These are phyloP conservation scores for Fusarium virguliforme DNA, from an alignment of 2,329 filamentous ascomycete genomes.

Conservation along the genomic window DNA sequence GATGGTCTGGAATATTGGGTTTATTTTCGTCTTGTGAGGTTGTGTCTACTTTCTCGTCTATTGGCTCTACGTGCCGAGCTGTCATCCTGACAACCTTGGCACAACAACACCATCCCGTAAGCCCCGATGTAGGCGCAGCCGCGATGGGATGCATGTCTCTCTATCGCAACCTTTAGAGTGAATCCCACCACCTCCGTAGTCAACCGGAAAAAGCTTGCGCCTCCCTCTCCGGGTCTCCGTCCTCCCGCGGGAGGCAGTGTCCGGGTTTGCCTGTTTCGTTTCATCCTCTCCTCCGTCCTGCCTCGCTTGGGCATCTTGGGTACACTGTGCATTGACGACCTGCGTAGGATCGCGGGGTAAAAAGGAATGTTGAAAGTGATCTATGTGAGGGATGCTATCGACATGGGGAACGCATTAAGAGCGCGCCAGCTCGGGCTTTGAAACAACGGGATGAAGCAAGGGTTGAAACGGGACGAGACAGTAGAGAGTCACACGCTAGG, in stretches of 20 bases:
- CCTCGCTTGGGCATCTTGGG: not conserved
- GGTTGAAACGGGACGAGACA: constrained; percentile 7
- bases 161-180: not conserved
- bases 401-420: constrained; percentile 25
- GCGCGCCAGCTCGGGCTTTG: constrained; percentile 11
- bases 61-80: constrained; percentile 2
- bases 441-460: constrained; percentile 39
- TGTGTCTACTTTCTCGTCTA: not conserved
- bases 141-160: not conserved
- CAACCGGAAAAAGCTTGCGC: constrained; percentile 2
- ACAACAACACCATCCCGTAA: constrained; percentile 4
- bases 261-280: constrained; percentile 34
- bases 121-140: constrained; percentile 11
- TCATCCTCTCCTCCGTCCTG: constrained; percentile 10
- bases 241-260: constrained; percentile 34
- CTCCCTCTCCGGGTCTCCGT: constrained; percentile 25
- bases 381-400: constrained; percentile 45
- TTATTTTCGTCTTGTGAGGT: constrained; percentile 2
- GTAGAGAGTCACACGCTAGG: not conserved
- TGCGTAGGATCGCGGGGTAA: constrained; percentile 28
- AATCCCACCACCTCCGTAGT: constrained; percentile 8
- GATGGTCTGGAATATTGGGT: constrained; percentile 6
- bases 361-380: constrained; percentile 2
- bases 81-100: constrained; percentile 1
- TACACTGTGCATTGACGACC: constrained; percentile 35